phyloP scores from a whole-genome alignment of 1,139 yeast genomes.

The Pichia inconspicua region DNA sequence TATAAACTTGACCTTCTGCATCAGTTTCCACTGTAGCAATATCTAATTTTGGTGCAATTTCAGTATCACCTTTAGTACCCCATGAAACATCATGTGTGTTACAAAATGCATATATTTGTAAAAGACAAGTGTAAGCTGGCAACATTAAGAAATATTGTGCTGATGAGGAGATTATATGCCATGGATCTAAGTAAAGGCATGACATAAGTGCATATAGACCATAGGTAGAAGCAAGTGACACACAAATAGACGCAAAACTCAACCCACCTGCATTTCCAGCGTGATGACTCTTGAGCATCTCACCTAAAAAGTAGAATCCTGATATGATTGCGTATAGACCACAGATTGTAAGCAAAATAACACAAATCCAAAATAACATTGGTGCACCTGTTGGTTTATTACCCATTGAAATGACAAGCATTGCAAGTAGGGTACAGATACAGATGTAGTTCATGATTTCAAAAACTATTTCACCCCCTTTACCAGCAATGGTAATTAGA shows the following conservation, averaged over 20 bases:
- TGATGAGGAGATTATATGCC: constrained; percentile 86
- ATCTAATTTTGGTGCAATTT: constrained; percentile 58
- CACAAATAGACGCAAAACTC: constrained; percentile 65
- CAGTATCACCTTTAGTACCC: constrained; percentile 94
- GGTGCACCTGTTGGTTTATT: constrained; percentile 92
- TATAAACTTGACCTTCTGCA: constrained; percentile 52
- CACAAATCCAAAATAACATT: constrained; percentile 61
- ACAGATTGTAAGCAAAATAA: constrained; percentile 65
- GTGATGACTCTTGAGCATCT: constrained; percentile 38
- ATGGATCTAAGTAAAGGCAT: constrained; percentile 78
- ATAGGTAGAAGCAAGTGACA: constrained; percentile 84
- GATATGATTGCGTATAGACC: constrained; percentile 76
- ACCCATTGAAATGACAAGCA: constrained; percentile 88
- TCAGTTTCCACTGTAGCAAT: constrained; percentile 57
- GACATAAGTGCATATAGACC: constrained; percentile 81
- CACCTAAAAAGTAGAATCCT: constrained; percentile 71
- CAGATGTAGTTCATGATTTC: constrained; percentile 78
- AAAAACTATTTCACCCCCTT: constrained; percentile 73
- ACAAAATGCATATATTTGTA: constrained; percentile 91
- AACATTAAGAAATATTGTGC: constrained; percentile 77
- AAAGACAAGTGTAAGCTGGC: constrained; percentile 86
- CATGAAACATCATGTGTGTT: constrained; percentile 94
- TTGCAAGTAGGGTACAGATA: constrained; percentile 69
- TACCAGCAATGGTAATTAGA: constrained; percentile 52
- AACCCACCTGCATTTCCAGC: constrained; percentile 32